A percentile compares a stretch with the other conserved stretches of the same genome.
Evolutionary conservation across 768 basidiomycete genomes (phyloP).

Genomic region (Boletellus ananiceps): DNA sequence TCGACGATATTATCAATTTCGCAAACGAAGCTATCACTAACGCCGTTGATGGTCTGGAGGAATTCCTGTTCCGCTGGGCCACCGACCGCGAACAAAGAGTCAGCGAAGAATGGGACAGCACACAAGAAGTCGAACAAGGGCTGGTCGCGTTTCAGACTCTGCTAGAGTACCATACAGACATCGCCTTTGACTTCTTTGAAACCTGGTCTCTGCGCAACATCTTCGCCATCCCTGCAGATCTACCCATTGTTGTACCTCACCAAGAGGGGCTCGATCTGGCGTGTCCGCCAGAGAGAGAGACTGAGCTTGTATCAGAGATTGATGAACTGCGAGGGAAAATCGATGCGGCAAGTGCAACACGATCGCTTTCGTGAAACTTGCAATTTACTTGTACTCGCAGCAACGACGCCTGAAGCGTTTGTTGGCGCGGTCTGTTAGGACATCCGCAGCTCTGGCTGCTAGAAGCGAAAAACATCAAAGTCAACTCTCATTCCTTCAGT

Average conservation of each 20-base stretch:
- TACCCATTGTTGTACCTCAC: conserved; percentile 72
- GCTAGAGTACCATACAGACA: conserved; percentile 82
- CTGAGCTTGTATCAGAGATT: conserved; percentile 61
- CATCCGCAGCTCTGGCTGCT: conserved; percentile 41
- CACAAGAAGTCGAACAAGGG: conserved; percentile 72
- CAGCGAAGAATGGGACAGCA: conserved; percentile 51
- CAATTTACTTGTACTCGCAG: conserved; percentile 34
- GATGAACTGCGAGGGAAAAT: conserved; percentile 63
- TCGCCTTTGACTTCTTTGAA: conserved; percentile 90
- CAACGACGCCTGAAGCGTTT: conserved; percentile 61
- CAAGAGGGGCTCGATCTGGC: conserved; percentile 70
- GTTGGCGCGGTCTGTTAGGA: conserved; percentile 48
- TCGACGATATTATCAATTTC: conserved; percentile 84
- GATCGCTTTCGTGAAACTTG: neutral
- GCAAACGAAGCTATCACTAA: conserved; percentile 76
- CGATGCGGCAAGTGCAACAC: conserved; percentile 53
- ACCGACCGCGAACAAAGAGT: conserved; percentile 52
- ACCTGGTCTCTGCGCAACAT: conserved; percentile 87
- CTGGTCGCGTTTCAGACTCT: conserved; percentile 84
- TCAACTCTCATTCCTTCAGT: conserved; percentile 42
- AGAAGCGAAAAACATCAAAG: conserved; percentile 43
- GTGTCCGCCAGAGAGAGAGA: conserved; percentile 51
- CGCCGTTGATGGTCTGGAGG: conserved; percentile 75
- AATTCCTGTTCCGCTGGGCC: conserved; percentile 70
- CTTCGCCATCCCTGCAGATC: conserved; percentile 66